Evolutionary conservation across 345 rosid species (phyloP), one percentile per base, ranked within the genome.

Genomic region (Linum tenue): DNA sequence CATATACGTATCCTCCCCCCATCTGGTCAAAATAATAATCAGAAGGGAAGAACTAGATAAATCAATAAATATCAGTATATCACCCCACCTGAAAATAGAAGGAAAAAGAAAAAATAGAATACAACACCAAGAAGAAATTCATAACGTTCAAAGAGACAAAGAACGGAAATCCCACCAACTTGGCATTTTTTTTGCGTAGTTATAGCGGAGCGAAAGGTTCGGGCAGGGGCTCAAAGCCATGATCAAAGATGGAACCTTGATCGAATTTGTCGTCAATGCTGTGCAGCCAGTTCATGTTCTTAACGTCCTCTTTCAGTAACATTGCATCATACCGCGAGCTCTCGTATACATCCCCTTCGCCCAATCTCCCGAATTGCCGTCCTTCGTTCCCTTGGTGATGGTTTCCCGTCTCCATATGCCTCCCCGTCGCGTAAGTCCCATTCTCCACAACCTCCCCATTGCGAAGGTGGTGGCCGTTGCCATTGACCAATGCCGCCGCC

Each of bases 301-400:
- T 94, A 73, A 84, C 76, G 65, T 90, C 99, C 75, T 90, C 99
- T 71, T 86, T 86, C n/a, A 94, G 90, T 76, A 90, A 66, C 70
- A 90, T 80, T 51, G 95, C 86, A 59, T 94, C 96, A 58, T 94
- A 94, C 3, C 95, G 88, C 4, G 97, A 88, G 79, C 96, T 94
- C 77, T 94, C 96, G 0, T 86, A 86, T 69, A 84, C 77, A 83
- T 90, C 97, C 39, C 71, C 74, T 64, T 85, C 85, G 15, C 81
- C 84, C 73, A 90, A 39, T 69, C 79, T 86, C 14, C 86, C 88
- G 8, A 75, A 43, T 69, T 78, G 72, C 72, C 81, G 81, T 62
- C 87, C 85, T 11, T 75, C 76, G 41, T 68, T 79, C 59, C 58
- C 75, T 53, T 77, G 78, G 2, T 22, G 31, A 22, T 22, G 44